phyloP scores from a whole-genome alignment of 768 basidiomycete species.

The Mycena leptocephala region DNA sequence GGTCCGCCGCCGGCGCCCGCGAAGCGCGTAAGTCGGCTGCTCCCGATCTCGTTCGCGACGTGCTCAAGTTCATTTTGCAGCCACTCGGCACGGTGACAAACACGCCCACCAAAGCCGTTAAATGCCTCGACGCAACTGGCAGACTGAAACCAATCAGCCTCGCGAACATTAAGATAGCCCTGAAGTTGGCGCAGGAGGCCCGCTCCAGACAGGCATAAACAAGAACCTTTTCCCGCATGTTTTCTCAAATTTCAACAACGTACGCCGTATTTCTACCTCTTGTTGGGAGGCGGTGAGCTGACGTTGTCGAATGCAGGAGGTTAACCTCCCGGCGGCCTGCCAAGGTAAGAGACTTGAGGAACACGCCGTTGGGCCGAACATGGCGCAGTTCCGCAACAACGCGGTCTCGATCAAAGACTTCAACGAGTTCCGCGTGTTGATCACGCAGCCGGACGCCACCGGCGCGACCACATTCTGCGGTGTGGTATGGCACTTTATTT shows the following conservation, averaged over 20 bases:
- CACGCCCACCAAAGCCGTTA: slow-evolving; percentile 3
- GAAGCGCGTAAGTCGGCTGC: slow-evolving; percentile 6
- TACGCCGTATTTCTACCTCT: background rate
- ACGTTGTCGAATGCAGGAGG: background rate
- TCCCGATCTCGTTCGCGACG: background rate
- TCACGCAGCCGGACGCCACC: slow-evolving; percentile 21
- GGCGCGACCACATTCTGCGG: slow-evolving; percentile 24
- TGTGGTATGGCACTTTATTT: slow-evolving; percentile 13
- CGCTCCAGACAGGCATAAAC: background rate
- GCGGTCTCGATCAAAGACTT: background rate
- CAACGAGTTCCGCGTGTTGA: slow-evolving; percentile 24
- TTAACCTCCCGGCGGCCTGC: slow-evolving; percentile 15
- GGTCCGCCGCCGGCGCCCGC: background rate
- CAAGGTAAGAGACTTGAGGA: slow-evolving; percentile 12
- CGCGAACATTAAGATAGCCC: slow-evolving; percentile 1
- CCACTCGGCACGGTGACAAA: slow-evolving; percentile 9
- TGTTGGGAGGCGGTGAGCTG: background rate
- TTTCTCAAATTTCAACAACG: slow-evolving; percentile 6
- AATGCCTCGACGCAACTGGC: slow-evolving; percentile 1
- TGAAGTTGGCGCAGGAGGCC: slow-evolving; percentile 6
- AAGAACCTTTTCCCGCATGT: slow-evolving; percentile 12
- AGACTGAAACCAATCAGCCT: background rate
- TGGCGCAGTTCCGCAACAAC: slow-evolving; percentile 14
- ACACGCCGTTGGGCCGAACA: slow-evolving; percentile 19
- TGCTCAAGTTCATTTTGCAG: slow-evolving; percentile 2